phyloP scores from a whole-genome alignment of 225 moss, liverwort and hornwort species.

The Ulota crispa region DNA sequence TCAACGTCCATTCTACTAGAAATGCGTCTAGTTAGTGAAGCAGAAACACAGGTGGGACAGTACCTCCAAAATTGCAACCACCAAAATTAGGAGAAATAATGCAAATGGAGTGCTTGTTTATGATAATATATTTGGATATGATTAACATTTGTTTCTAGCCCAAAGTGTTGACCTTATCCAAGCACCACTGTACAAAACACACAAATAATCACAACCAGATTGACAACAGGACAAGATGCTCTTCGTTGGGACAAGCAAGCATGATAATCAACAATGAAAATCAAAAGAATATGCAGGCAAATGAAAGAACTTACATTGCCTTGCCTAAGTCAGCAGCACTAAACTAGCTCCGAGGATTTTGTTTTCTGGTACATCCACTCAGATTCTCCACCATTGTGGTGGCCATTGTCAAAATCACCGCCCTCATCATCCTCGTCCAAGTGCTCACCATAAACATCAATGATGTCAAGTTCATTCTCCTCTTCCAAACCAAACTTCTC shows the following conservation, averaged over 20 bases:
- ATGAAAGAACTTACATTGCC: neutral
- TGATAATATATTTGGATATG: too few species aligned
- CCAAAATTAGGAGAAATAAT: too few species aligned
- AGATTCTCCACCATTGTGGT: slow-evolving; percentile 16
- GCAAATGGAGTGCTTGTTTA: too few species aligned
- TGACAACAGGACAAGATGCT: neutral
- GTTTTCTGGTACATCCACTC: slow-evolving; percentile 37
- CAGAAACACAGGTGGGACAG: too few species aligned
- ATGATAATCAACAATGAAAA: neutral
- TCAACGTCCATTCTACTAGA: too few species aligned
- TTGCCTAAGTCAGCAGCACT: neutral
- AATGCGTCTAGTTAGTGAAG: too few species aligned
- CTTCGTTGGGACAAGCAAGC: neutral
- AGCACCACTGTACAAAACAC: neutral
- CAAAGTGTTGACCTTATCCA: too few species aligned
- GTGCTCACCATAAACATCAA: slow-evolving; percentile 50
- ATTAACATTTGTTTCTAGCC: too few species aligned
- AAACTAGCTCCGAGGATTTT: slow-evolving; percentile 25
- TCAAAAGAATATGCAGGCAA: neutral
- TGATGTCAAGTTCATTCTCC: slow-evolving; percentile 47
- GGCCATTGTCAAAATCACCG: neutral
- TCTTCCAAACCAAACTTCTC: slow-evolving; percentile 53
- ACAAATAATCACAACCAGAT: neutral
- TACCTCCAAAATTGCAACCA: too few species aligned
- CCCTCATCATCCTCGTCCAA: slow-evolving; percentile 17